Conservation (phyloP, 108 stramenopile species). For the Skeletonema costatum region DNA sequence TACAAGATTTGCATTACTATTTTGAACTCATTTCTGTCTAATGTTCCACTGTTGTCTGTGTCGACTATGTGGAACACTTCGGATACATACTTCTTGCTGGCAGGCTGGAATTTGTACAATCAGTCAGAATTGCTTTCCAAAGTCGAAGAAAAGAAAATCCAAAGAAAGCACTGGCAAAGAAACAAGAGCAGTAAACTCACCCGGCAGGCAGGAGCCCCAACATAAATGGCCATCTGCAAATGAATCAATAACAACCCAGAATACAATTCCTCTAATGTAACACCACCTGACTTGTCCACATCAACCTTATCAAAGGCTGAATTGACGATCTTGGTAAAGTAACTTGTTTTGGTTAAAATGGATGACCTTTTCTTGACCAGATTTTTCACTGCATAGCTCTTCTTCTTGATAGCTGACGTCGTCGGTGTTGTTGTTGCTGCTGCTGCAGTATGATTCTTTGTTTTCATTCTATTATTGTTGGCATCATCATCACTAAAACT, state of each 20-base stretch:
- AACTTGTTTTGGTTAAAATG: conserved; percentile 45
- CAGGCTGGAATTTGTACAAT: conserved; percentile 37
- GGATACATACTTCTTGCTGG: conserved; percentile 50
- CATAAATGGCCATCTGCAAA: conserved; percentile 75
- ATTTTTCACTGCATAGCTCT: not conserved
- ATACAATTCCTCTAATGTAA: conserved; percentile 81
- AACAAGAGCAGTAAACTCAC: conserved; percentile 24
- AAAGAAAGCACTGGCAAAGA: not conserved
- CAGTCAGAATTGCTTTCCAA: not conserved
- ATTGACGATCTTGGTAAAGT: conserved; percentile 58
- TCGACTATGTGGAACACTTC: conserved; percentile 73
- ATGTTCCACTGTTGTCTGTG: conserved; percentile 46
- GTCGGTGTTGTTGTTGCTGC: too few relatives aligned
- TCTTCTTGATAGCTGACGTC: not conserved
- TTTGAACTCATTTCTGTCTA: conserved; percentile 70
- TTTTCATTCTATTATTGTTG: not conserved
- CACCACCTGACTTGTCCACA: conserved; percentile 61
- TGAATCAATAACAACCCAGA: conserved; percentile 78
- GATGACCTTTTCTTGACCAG: conserved; percentile 14
- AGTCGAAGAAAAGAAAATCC: not conserved
- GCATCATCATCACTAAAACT: not conserved
- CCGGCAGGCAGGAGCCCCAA: conserved; percentile 80
- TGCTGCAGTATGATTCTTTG: not conserved
- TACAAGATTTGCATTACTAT: conserved; percentile 72
- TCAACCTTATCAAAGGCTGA: conserved; percentile 70